Conservation (phyloP, 805 yeast species). For the Ogataea corticis region DNA sequence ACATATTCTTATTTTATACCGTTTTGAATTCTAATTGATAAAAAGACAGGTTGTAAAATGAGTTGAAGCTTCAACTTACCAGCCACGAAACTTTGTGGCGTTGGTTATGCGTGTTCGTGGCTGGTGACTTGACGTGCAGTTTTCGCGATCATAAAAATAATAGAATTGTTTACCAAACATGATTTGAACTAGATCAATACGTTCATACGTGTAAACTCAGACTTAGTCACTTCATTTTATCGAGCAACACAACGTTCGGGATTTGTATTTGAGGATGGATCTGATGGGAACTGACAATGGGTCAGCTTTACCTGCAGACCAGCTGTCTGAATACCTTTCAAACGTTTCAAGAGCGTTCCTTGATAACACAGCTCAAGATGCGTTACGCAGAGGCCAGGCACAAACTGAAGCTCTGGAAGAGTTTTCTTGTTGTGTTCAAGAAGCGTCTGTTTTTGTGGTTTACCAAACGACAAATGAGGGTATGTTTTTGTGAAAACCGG, state of each 20-base stretch:
- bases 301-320: background rate
- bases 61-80: no score
- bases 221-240: no score
- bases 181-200: background rate
- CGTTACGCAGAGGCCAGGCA: no score
- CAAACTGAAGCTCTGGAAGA: background rate
- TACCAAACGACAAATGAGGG: background rate
- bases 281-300: background rate
- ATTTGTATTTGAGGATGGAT: no score
- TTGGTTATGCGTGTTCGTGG: no score
- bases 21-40: conserved; percentile 5
- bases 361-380: background rate
- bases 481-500: background rate
- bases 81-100: no score
- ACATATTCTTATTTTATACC: conserved; percentile 12
- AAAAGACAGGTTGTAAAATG: background rate
- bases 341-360: background rate
- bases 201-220: background rate
- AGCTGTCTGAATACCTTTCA: background rate
- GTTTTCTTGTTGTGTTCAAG: background rate
- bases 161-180: background rate
- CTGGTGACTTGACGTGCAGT: conserved; percentile 1
- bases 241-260: background rate
- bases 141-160: conserved; percentile 2
- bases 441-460: background rate